Conservation (phyloP, 345 rosid genomes). For the Atalantia buxifolia region DNA sequence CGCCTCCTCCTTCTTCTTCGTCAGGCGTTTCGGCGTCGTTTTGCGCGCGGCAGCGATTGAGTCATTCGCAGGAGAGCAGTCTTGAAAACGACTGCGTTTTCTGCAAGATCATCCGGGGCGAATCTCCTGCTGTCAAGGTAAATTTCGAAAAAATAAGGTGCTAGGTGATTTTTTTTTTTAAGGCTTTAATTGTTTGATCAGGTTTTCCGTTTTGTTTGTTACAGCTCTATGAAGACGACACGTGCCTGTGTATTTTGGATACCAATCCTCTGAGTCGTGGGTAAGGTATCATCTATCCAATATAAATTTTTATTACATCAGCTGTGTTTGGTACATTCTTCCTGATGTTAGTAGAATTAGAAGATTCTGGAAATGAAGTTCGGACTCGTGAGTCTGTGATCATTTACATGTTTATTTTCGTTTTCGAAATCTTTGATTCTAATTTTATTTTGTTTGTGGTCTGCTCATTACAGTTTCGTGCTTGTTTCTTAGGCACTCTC, state of each 20-base stretch:
- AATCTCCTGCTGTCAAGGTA: conserved; percentile 75
- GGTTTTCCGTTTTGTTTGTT: background rate
- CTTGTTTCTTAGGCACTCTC: conserved; percentile 70
- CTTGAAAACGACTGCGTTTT: conserved; percentile 64
- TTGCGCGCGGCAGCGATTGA: conserved; percentile 20
- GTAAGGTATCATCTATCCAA: conserved; percentile 57
- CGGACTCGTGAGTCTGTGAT: background rate
- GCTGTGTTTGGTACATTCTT: background rate
- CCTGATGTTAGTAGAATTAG: background rate
- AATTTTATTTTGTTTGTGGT: background rate
- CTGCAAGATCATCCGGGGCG: conserved; percentile 74
- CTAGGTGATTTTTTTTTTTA: background rate
- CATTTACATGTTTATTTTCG: background rate
- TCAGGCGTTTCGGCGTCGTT: conserved; percentile 29
- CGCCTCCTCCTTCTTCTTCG: background rate
- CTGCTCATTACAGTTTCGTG: conserved; percentile 2
- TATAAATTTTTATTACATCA: background rate
- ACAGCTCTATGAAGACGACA: conserved; percentile 92
- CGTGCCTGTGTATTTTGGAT: conserved; percentile 87
- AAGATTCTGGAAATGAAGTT: background rate
- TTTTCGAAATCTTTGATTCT: background rate
- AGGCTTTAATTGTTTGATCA: background rate
- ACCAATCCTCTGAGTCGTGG: conserved; percentile 70
- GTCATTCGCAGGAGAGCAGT: conserved; percentile 7
- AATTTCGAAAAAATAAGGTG: background rate